Percentiles rank a stretch among this genome's conserved stretches.
Conservation (phyloP, 176 grass and related monocot genomes). For the Triticum dicoccoides region DNA sequence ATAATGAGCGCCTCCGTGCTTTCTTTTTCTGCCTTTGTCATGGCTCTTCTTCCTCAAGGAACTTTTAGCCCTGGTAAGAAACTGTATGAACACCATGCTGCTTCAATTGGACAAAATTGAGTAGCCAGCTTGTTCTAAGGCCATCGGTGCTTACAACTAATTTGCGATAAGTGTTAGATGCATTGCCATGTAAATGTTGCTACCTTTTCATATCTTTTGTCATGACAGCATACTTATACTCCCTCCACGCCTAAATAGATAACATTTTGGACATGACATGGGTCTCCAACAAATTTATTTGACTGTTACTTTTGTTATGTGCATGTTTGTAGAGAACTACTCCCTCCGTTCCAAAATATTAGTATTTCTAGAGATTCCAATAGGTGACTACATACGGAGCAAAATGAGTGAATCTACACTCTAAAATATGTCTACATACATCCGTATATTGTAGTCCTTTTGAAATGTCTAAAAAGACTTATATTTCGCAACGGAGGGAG, state of each 20-base stretch:
- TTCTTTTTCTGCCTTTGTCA: constrained; percentile 77
- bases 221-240: neutral
- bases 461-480: too few species aligned
- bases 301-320: too few species aligned
- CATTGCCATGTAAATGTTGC: neutral
- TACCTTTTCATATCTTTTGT: neutral
- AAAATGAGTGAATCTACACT: too few species aligned
- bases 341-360: too few species aligned
- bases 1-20: constrained; percentile 63
- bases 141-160: neutral
- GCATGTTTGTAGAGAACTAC: too few species aligned
- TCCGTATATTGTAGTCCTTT: too few species aligned
- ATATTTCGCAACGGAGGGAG: too few species aligned
- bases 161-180: neutral
- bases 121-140: neutral
- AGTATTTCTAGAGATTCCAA: too few species aligned
- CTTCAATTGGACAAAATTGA: neutral
- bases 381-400: too few species aligned
- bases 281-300: too few species aligned
- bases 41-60: constrained; percentile 72
- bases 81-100: neutral
- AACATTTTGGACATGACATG: too few species aligned
- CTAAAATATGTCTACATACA: too few species aligned
- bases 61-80: constrained; percentile 74
- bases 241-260: neutral